Base-by-base conservation (phyloP, 139 green algal species). In the Pleodorina starrii region DNA sequence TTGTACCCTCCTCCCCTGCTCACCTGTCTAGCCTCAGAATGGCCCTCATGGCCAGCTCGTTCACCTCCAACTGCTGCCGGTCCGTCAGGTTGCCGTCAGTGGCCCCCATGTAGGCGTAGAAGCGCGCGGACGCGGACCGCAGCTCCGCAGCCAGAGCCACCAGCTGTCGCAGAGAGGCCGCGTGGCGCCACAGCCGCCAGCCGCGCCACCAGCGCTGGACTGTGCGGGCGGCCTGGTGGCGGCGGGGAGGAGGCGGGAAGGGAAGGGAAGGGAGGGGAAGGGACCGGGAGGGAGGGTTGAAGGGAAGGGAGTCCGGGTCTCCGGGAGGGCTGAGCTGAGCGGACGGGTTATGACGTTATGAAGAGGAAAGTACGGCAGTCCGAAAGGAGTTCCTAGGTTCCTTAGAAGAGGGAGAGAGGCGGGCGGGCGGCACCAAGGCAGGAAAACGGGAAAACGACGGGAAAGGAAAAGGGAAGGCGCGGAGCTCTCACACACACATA, bases 31-130 rank as follows among this genome's bases (percentile, higher is more conserved):
- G 85, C 42, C 50, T 79, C 50, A 92, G 66, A 57, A 93, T 85
- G 32, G 81, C 46, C 16, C 86, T 44, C 91, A 92, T 94, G 32
- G 91, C 81, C 74, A 90, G 81, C 81, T 94, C 91, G 66, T 92
- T 90, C 16, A 92, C 38, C 89, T 94, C 91, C 74, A 91, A 48
- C 40, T 84, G 84, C 80, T 91, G 89, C 85, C 82, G 82, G 85
- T 89, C 73, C 27, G 36, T 89, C 10, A 87, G 29, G 23, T 72
- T 27, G 43, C 44, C 86, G 7, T 19, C 43, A 0, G 86, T 71
- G 35, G 76, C 32, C 2, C 19, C 75, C 86, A 90, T 54, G 76
- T 46, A 57, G 16, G 19, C 11, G 86, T 80, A 80, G 44, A 66
- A 86, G 19, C 29, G 27, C 10, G 86, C 75, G 25, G 29, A 25